These are phyloP conservation scores for Xylariaceae sp. DNA, from an alignment of 2,329 filamentous ascomycete genomes.

Conservation along the genomic window DNA sequence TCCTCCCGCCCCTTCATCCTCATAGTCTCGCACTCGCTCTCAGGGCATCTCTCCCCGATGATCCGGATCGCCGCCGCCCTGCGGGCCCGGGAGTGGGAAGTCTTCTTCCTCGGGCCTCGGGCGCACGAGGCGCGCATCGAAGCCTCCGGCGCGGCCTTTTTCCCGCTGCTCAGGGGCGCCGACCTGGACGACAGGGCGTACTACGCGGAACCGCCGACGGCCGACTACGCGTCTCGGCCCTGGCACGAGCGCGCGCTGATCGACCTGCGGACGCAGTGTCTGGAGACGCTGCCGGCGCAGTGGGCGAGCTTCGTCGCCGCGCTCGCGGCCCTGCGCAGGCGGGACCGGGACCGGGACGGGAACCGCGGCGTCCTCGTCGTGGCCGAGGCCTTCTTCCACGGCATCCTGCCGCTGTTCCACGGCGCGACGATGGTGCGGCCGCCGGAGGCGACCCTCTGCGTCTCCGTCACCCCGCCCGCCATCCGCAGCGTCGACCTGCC, in stretches of 20 bases:
- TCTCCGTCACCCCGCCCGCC: slow-evolving; percentile 43
- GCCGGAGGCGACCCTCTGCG: slow-evolving; percentile 35
- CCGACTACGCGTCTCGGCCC: slow-evolving; percentile 27
- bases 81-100: slow-evolving; percentile 34
- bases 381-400: slow-evolving; percentile 41
- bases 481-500: slow-evolving; percentile 41
- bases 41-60: slow-evolving; percentile 42
- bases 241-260: slow-evolving; percentile 38
- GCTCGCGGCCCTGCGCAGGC: slow-evolving; percentile 27
- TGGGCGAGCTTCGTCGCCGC: slow-evolving; percentile 39
- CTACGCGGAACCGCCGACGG: slow-evolving; percentile 32
- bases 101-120: slow-evolving; percentile 41
- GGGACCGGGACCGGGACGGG: slow-evolving; percentile 16
- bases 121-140: slow-evolving; percentile 41
- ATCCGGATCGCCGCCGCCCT: slow-evolving; percentile 40
- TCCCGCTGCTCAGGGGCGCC: slow-evolving; percentile 37
- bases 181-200: slow-evolving; percentile 41
- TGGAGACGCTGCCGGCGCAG: slow-evolving; percentile 39
- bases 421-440: slow-evolving; percentile 32
- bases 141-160: slow-evolving; percentile 36
- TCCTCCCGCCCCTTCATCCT: slow-evolving; percentile 31
- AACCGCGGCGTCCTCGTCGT: slow-evolving; percentile 34
- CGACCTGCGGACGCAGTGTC: slow-evolving; percentile 37
- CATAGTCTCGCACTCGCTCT: slow-evolving; percentile 41
- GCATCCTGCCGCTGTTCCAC: slow-evolving; percentile 39